Conservation (phyloP, 495 filamentous ascomycete genomes). For the Beverwykella pulmonaria region DNA sequence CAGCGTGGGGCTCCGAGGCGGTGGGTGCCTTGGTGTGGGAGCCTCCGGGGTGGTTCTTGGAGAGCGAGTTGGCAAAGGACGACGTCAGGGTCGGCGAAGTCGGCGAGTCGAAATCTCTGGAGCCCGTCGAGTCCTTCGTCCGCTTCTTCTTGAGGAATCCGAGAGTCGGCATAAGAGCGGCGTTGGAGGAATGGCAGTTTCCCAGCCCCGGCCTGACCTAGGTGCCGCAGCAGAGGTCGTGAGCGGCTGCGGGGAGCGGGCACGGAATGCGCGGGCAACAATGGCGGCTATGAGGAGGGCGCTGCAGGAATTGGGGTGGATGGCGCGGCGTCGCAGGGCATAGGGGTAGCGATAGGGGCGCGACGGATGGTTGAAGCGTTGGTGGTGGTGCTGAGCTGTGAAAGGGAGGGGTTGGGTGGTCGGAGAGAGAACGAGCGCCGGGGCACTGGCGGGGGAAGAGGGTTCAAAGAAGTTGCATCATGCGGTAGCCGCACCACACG, state of each 20-base stretch:
- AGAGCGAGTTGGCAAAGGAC: slow-evolving; percentile 58
- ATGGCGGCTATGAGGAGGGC: slow-evolving; percentile 9
- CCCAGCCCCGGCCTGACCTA: slow-evolving; percentile 31
- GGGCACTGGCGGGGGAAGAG: not conserved
- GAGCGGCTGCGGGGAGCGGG: slow-evolving; percentile 6
- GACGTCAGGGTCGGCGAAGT: slow-evolving; percentile 40
- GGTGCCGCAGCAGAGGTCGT: slow-evolving; percentile 1
- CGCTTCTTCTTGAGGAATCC: slow-evolving; percentile 97
- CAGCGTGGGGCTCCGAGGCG: slow-evolving; percentile 17
- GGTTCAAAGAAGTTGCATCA: too few species aligned
- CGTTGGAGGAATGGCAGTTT: slow-evolving; percentile 33
- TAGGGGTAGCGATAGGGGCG: slow-evolving; percentile 15
- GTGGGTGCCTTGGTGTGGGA: slow-evolving; percentile 17
- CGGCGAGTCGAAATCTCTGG: slow-evolving; percentile 45
- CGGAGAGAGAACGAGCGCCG: not conserved
- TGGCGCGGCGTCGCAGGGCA: not conserved
- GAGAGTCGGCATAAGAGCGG: slow-evolving; percentile 66
- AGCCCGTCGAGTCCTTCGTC: slow-evolving; percentile 71
- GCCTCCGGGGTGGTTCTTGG: slow-evolving; percentile 54
- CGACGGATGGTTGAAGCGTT: not conserved
- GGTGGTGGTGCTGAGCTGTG: not conserved
- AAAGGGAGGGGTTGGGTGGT: not conserved
- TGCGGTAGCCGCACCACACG: too few species aligned
- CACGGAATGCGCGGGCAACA: slow-evolving; percentile 17
- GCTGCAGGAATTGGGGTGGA: slow-evolving; percentile 3